Base-by-base conservation (phyloP, 2,329 filamentous ascomycete genomes). In the Beauveria australis region DNA sequence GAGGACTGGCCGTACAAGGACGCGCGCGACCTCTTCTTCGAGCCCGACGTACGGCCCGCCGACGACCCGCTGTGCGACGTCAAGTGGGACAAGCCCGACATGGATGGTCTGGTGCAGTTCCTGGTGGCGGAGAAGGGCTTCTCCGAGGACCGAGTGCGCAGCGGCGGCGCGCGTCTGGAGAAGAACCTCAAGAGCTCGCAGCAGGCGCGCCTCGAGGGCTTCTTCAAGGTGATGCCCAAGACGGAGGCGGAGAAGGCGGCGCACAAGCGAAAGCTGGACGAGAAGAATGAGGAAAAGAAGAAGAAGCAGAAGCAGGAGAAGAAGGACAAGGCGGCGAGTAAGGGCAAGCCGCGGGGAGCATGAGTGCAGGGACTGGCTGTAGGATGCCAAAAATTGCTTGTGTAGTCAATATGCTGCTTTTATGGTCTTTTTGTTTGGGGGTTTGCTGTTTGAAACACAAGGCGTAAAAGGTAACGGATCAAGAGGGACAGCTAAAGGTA, bases 1-100 rank as follows among this genome's bases (percentile, higher is more conserved):
- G 92, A 96, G n/a, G 91, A 97, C 76, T 99, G 94, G 93, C 94
- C 94, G 0, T 99, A 88, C 73, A 81, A 88, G 67, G 92, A 99
- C 69, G 95, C 94, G 8, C 89, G 95, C 46, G 85, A 92, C 19
- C 85, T 99, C 30, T 97, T 99, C 78, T 87, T 95, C 71, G 81
- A 93, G 67, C 94, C 94, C 0, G 92, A 97, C 67, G 93, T 99
- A 28, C 87, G 89, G 41, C 73, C 83, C 49, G 92, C 93, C 26
- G 89, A 95, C 66, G 84, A 95, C 68, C 85, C 89, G 0, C 86
- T 91, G 14, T 97, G 92, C 74, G 92, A 99, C 72, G 96, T 97
- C 80, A 97, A 96, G 75, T 99, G 95, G 94, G 92, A 97, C 49
- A 88, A 87, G 62, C 94, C 94, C 3, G 92, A 99, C 68, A 80